Evolutionary conservation across 140 eudicot genomes (phyloP), one percentile per base, ranked within the genome.

Genomic region (Ambrosia hybrid): DNA sequence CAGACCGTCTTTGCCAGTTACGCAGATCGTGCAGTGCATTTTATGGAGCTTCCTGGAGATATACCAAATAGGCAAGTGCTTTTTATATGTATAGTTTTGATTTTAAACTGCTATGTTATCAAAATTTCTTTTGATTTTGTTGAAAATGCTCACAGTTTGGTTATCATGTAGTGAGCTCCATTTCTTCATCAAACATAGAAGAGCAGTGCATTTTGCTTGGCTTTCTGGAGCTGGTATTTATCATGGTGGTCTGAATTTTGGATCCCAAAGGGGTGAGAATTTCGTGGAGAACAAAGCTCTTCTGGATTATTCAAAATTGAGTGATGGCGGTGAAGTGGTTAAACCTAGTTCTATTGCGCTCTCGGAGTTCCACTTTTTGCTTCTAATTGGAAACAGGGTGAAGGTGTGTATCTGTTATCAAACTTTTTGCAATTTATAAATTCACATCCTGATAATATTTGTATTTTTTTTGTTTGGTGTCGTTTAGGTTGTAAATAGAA

Each of bases 11-110:
- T 93, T 84, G 89, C 88, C 37, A 87, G 96, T 77, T 93, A 93
- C 74, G 82, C 76, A 14, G 98, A 93, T 8, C 93, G 97, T 63
- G 82, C 94, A 21, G 94, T 93, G 75, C 98, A 83, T 81, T 93
- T 93, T 82, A 93, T 93, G 98, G 98, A 93, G 85, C 98, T 93
- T 79, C 98, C 98, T 53, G 98, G 98, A 85, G 98, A 93, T 75
- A 83, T 90, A 70, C 91, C 84, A 58, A 93, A 86, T 82, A 93
- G 98, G 98, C 71, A 82, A 80, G 84, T 70, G 16, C 41, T 60
- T 45, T 48, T 38, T 81, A 55, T 79, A 13, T 34, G 53, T 78
- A 13, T 36, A 12, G 5, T 60, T 52, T 30, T 52, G 38, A 15
- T 26, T 56, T 72, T 33, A 59, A 34, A 76, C 8, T 59, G n/a